A percentile compares a stretch with the other conserved stretches of the same genome.
Conservation (phyloP, 176 grass and related monocot species). For the Tillandsia fasciculata region DNA sequence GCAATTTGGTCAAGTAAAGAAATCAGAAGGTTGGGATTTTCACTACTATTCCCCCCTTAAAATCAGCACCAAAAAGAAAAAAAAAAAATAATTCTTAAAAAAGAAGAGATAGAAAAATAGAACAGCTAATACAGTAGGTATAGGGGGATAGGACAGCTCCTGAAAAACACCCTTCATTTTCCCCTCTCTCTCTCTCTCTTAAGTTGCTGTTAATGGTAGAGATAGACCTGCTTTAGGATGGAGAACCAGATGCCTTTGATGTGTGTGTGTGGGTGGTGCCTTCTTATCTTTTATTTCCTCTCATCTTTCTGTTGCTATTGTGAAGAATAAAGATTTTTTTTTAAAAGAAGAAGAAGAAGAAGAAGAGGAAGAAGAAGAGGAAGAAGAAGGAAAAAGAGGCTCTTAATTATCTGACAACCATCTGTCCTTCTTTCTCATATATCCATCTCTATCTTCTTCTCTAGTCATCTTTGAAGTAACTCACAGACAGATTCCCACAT, state of each 20-base stretch:
- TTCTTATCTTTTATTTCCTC: conserved; percentile 28
- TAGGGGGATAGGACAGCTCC: conserved; percentile 49
- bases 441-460: background rate
- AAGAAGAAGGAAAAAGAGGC: background rate
- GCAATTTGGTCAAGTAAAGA: background rate
- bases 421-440: conserved; percentile 20
- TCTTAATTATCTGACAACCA: conserved; percentile 21
- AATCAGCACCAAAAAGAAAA: conserved; percentile 6
- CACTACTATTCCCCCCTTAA: conserved; percentile 8
- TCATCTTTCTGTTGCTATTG: conserved; percentile 8
- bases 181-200: conserved; percentile 13
- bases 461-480: background rate
- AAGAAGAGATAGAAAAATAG: conserved; percentile 10
- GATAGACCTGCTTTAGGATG: conserved; percentile 42
- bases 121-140: conserved; percentile 35
- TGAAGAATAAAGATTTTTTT: conserved; percentile 6
- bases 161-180: background rate
- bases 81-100: background rate
- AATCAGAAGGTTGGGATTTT: background rate
- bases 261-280: conserved; percentile 85
- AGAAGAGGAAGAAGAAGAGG: background rate
- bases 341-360: background rate
- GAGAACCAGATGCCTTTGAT: conserved; percentile 90
- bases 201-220: conserved; percentile 60
- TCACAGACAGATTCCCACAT: background rate